phyloP scores from a whole-genome alignment of 495 filamentous ascomycete species.

The Hyaloscypha hepaticicola region DNA sequence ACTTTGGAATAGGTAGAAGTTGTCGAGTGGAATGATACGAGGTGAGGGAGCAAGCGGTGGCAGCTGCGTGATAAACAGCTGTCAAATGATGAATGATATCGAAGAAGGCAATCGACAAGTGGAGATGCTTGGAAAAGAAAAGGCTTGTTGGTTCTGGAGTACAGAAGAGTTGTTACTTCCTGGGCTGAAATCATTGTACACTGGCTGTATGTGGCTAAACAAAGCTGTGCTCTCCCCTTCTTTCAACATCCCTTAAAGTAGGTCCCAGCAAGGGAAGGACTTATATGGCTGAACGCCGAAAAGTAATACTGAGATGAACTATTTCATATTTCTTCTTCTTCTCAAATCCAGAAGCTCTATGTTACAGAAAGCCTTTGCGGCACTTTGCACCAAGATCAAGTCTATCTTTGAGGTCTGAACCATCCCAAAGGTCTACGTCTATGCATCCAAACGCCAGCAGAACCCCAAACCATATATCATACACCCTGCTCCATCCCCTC shows the following conservation, averaged over 20 bases:
- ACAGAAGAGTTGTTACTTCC: no score
- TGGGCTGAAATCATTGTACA: no score
- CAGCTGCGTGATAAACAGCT: not conserved
- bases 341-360: not conserved
- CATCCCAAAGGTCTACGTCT: not conserved
- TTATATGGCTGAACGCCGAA: not conserved
- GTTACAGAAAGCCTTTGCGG: not conserved
- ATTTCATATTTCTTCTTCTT: not conserved
- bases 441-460: not conserved
- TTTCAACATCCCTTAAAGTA: not conserved
- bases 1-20: no score
- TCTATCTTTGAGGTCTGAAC: not conserved
- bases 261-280: not conserved
- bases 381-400: not conserved
- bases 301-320: not conserved
- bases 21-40: no score
- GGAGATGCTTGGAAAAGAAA: no score
- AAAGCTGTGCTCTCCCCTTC: no score
- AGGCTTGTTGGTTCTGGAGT: no score
- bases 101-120: no score
- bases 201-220: no score
- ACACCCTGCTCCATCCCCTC: constrained; percentile 26
- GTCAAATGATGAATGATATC: not conserved
- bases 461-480: not conserved
- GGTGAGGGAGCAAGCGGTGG: no score